These are phyloP conservation scores for Ophiorrhiza pumila DNA, from an alignment of 257 asterid genomes.

Conservation along the genomic window DNA sequence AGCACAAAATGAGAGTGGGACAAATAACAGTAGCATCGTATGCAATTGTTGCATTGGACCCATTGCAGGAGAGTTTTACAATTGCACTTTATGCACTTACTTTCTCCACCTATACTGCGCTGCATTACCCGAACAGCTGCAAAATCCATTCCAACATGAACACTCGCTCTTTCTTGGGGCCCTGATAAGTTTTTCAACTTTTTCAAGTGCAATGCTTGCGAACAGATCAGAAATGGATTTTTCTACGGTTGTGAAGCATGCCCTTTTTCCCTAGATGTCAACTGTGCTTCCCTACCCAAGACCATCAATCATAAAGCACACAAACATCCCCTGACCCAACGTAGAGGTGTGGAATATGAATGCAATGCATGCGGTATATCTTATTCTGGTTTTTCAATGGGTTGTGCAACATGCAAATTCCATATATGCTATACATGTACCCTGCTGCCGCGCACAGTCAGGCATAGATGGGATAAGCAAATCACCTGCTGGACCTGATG, in stretches of 20 bases:
- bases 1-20: not conserved
- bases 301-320: not conserved
- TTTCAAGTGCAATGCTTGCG: not conserved
- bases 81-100: not conserved
- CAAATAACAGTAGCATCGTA: not conserved
- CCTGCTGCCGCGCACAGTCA: not conserved
- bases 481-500: not conserved
- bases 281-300: not conserved
- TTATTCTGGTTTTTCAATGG: not conserved
- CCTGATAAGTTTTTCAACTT: too few relatives aligned
- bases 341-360: not conserved
- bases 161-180: not conserved
- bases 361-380: not conserved
- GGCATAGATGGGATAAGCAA: not conserved
- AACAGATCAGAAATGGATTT: not conserved
- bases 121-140: not conserved
- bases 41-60: not conserved
- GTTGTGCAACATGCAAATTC: conserved; percentile 4
- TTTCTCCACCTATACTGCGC: not conserved
- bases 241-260: not conserved
- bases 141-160: not conserved
- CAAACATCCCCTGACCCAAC: not conserved
- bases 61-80: not conserved
- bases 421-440: not conserved
- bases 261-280: not conserved